Evolutionary conservation across 345 rosid species (phyloP).

Genomic region (Cochlearia excelsa): DNA sequence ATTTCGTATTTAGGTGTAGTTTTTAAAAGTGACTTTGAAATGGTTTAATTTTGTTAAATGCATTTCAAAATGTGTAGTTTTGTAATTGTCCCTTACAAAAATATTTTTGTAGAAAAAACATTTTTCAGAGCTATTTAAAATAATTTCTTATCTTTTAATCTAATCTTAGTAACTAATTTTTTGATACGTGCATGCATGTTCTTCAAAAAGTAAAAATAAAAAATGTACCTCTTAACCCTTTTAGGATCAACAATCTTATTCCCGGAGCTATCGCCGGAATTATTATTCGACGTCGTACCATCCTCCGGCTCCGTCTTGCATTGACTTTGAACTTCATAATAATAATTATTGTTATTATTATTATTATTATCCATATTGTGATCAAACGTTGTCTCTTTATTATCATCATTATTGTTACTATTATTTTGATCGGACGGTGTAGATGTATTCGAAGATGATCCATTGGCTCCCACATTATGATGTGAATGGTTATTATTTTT

Average conservation of each 20-base stretch:
- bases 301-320: conserved; percentile 40
- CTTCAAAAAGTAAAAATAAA: not conserved
- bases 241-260: conserved; percentile 69
- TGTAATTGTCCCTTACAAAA: no score
- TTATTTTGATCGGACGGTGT: conserved; percentile 66
- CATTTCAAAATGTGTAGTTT: no score
- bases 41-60: not conserved
- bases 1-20: no score
- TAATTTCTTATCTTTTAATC: no score
- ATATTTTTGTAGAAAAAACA: no score
- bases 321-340: conserved; percentile 59
- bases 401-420: conserved; percentile 58
- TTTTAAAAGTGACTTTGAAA: no score
- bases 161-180: conserved; percentile 6
- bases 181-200: conserved; percentile 39
- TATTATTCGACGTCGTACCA: conserved; percentile 27
- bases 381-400: conserved; percentile 40
- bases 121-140: no score
- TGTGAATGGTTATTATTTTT: not conserved
- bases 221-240: conserved; percentile 73
- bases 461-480: conserved; percentile 39
- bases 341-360: conserved; percentile 26
- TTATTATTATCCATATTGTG: conserved; percentile 30
- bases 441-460: conserved; percentile 59
- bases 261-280: conserved; percentile 34